Evolutionary conservation across 1,284 basidiomycete species (phyloP), one percentile per base, ranked within the genome.

Genomic region (Meira nashicola): DNA sequence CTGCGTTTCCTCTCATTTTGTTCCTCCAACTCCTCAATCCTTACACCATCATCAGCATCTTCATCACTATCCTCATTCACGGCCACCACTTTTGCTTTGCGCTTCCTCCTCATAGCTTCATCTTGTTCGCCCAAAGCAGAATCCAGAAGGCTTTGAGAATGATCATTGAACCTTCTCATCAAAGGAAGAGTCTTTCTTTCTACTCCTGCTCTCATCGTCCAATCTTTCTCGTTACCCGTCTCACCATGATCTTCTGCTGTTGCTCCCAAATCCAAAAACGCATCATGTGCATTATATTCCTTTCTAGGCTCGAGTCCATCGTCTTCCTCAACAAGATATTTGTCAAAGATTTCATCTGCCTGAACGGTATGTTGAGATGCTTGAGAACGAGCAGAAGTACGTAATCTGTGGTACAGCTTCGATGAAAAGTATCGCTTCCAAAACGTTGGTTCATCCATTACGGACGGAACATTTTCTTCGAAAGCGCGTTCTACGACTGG

Each of bases 371-470:
- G 87, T 71, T 91, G 88, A 8, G 87, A 82, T 14, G 87, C 89
- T 1, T 88, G 87, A 7, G 89, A 90, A 46, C 93, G 86, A 61
- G 92, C 91, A 28, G 89, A 92, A 1, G 94, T 93, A 39, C 92
- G 86, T 78, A 97, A 90, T 1, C 89, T 87, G 74, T 96, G 90
- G 83, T 95, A 97, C 9, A 99, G 82, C 72, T 89, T 91, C 10
- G 90, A 93, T 69, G 90, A 88, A 77, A 99, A 97, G 81, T 97
- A 99, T 39, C 94, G 85, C 66, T 86, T 87, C 95, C 95, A 99
- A 76, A 99, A 99, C 64, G 91, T 87, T 59, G 85, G 86, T 78
- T 96, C 91, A 33, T 86, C 85, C 47, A 96, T 83, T 80, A 89
- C 88, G 59, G 80, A 83, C 1, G 93, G 93, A 0, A 98, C 94